Evolutionary conservation across 1,284 basidiomycete species (phyloP).

Genomic region (Schizopora paradoxa): DNA sequence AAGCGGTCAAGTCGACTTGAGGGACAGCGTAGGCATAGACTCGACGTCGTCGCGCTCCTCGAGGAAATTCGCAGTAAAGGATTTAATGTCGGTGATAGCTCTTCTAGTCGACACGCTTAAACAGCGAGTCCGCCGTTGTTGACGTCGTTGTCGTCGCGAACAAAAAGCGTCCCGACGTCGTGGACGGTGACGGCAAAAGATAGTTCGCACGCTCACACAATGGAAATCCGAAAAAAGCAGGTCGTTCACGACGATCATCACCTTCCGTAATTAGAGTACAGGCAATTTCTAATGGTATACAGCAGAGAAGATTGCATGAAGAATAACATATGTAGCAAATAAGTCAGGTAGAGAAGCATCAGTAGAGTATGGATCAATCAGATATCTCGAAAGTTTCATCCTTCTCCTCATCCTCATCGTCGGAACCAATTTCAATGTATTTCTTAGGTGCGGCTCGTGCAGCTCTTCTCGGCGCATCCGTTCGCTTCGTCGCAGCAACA

Average conservation of each 20-base stretch:
- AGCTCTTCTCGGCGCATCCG: conserved; percentile 31
- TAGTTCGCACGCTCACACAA: conserved; percentile 11
- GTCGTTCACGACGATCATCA: not conserved
- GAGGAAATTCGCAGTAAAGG: too few species aligned
- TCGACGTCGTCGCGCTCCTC: too few species aligned
- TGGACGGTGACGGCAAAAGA: not conserved
- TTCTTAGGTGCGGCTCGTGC: conserved; percentile 33
- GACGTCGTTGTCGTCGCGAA: not conserved
- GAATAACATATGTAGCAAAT: not conserved
- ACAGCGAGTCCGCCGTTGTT: not conserved
- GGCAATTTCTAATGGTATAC: not conserved
- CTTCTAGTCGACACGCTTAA: not conserved
- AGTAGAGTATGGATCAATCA: conserved; percentile 9
- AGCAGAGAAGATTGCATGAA: not conserved
- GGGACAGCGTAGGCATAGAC: too few species aligned
- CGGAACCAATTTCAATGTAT: conserved; percentile 35
- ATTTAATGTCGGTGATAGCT: too few species aligned
- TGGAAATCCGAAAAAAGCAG: too few species aligned
- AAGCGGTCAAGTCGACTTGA: too few species aligned
- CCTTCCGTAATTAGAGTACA: not conserved
- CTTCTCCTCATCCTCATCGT: conserved; percentile 32
- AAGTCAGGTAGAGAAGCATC: not conserved
- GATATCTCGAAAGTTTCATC: conserved; percentile 19
- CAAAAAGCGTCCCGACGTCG: conserved; percentile 1
- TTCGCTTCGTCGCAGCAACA: conserved; percentile 25